Evolutionary conservation across 352 stramenopile genomes (phyloP).

Genomic region (Pythium myriotylum): DNA sequence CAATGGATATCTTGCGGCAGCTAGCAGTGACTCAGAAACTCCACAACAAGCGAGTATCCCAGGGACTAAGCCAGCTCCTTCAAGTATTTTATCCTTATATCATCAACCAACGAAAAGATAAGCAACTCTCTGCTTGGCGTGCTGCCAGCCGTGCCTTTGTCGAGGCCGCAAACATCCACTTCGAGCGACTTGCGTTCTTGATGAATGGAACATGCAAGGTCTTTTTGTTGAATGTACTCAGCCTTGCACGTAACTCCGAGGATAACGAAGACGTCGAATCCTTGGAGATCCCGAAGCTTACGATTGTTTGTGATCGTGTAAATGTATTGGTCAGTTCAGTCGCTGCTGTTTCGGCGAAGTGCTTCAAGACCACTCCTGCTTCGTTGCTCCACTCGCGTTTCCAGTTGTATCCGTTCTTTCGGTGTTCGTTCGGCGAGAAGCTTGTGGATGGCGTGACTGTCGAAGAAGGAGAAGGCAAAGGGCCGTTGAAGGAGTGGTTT

Average conservation of each 20-base stretch:
- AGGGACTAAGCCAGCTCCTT: conserved; percentile 43
- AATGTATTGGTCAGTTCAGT: conserved; percentile 22
- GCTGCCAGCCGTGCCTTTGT: conserved; percentile 21
- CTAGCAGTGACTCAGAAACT: neutral
- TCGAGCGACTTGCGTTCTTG: conserved; percentile 28
- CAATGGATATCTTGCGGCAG: neutral
- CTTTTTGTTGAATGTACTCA: conserved; percentile 42
- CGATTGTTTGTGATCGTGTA: conserved; percentile 25
- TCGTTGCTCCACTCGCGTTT: conserved; percentile 15
- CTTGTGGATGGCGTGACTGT: conserved; percentile 53
- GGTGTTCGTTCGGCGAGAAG: conserved; percentile 73
- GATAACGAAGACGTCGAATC: conserved; percentile 7
- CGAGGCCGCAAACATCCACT: neutral
- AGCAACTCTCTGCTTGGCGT: conserved; percentile 43
- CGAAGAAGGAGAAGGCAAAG: conserved; percentile 79
- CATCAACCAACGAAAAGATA: conserved; percentile 49
- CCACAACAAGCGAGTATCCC: neutral
- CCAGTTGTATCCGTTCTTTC: conserved; percentile 64
- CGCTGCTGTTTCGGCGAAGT: conserved; percentile 10
- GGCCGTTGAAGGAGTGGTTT: conserved; percentile 79
- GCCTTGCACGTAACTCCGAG: conserved; percentile 5
- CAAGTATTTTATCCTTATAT: conserved; percentile 79
- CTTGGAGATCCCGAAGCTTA: conserved; percentile 19
- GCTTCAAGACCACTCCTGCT: neutral
- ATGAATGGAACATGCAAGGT: conserved; percentile 55